phyloP scores from a whole-genome alignment of 1,284 basidiomycete species.

The Coniferiporia sulphurascens region DNA sequence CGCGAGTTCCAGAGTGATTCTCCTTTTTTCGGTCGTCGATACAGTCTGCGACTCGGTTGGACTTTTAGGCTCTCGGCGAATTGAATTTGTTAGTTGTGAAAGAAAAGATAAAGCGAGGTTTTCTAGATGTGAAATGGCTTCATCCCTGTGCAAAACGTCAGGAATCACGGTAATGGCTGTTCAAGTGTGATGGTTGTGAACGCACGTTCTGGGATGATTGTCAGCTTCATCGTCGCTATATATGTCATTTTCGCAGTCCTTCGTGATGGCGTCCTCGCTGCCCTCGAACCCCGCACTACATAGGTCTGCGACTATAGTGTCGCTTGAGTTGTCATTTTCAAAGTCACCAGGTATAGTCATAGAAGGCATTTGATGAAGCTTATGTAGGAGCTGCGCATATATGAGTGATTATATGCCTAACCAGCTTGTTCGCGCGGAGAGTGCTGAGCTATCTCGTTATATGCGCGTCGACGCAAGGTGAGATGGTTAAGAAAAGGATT shows the following conservation, averaged over 20 bases:
- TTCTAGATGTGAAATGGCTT: slow-evolving; percentile 36
- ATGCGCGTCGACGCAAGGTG: no score
- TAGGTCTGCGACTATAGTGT: background rate
- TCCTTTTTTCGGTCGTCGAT: slow-evolving; percentile 19
- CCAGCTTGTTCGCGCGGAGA: no score
- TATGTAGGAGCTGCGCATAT: no score
- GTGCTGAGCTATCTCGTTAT: no score
- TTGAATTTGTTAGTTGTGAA: slow-evolving; percentile 38
- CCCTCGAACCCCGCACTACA: background rate
- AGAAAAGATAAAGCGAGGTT: slow-evolving; percentile 48
- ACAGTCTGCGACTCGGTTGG: background rate
- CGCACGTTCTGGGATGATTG: background rate
- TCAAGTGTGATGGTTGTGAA: background rate
- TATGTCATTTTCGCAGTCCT: background rate
- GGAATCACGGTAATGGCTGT: background rate
- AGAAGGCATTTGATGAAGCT: background rate
- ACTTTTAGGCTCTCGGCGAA: slow-evolving; percentile 10
- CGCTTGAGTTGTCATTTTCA: background rate
- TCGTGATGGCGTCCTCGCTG: background rate
- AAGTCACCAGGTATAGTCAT: background rate
- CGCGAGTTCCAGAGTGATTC: slow-evolving; percentile 26
- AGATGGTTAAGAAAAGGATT: no score
- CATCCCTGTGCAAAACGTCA: background rate
- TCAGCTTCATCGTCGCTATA: background rate
- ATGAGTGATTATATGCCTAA: no score